These are phyloP conservation scores for Aurifilum marmelostoma DNA, from an alignment of 2,329 filamentous ascomycete genomes.

Conservation along the genomic window DNA sequence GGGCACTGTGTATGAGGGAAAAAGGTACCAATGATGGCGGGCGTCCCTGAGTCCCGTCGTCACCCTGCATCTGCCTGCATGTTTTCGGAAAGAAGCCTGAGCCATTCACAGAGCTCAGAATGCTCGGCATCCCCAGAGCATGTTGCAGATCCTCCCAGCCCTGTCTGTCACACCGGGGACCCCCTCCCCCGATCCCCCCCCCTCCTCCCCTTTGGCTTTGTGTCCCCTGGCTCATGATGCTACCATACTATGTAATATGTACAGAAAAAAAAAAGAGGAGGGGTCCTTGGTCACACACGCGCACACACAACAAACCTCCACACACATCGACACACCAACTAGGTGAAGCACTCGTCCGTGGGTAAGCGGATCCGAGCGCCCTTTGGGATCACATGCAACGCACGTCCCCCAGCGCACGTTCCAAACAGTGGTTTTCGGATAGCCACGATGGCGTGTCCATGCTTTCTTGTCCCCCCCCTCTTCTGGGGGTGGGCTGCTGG, in stretches of 20 bases:
- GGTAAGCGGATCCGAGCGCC: not conserved
- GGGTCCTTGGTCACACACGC: not conserved
- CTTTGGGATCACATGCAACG: not conserved
- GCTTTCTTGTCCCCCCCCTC: not conserved
- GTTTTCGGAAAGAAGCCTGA: not conserved
- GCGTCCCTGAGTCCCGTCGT: not conserved
- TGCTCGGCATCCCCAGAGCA: not conserved
- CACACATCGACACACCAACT: not conserved
- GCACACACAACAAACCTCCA: not conserved
- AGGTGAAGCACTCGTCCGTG: not conserved
- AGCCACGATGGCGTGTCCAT: not conserved
- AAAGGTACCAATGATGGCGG: not conserved
- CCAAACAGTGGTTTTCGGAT: not conserved
- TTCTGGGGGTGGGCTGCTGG: no score
- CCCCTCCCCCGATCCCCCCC: no score
- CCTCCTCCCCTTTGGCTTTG: no score
- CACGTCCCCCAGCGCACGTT: not conserved
- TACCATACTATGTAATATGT: no score
- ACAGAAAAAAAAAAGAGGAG: not conserved
- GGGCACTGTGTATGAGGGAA: not conserved
- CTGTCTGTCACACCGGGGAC: conserved; percentile 7
- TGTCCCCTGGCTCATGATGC: no score
- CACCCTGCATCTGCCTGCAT: not conserved
- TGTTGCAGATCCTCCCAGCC: conserved; percentile 3
- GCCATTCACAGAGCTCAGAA: not conserved